Conservation (phyloP, 257 asterid species). For the Solanum dulcamara region DNA sequence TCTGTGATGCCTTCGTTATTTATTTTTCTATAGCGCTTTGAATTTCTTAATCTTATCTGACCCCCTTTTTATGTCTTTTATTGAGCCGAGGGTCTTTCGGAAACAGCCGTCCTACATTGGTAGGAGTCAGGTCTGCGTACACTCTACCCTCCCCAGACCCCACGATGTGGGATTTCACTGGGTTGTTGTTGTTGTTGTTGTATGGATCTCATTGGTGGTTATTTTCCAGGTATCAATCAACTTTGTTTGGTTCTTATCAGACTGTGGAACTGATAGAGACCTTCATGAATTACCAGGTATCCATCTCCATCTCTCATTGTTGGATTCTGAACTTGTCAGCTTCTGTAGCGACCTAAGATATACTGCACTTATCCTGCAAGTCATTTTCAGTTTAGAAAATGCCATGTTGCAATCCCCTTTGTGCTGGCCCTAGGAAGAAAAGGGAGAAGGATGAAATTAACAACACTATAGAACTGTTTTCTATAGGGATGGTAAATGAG, state of each 20-base stretch:
- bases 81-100: no score
- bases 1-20: no score
- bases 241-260: slow-evolving; percentile 87
- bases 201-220: not conserved
- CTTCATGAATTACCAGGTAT: slow-evolving; percentile 95
- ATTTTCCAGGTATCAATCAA: slow-evolving; percentile 74
- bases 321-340: not conserved
- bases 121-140: no score
- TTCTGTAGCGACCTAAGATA: not conserved
- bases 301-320: not conserved
- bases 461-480: not conserved
- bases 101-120: no score
- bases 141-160: no score
- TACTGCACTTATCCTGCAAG: not conserved
- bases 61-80: no score
- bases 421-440: not conserved
- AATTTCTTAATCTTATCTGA: no score
- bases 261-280: slow-evolving; percentile 92
- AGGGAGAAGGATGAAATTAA: not conserved
- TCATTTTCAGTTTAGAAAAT: not conserved
- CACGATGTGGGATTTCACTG: no score
- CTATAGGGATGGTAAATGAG: not conserved
- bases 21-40: no score
- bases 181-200: no score
- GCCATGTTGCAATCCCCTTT: not conserved